phyloP scores from a whole-genome alignment of 1,284 basidiomycete species.

The Pseudozyma thailandica region DNA sequence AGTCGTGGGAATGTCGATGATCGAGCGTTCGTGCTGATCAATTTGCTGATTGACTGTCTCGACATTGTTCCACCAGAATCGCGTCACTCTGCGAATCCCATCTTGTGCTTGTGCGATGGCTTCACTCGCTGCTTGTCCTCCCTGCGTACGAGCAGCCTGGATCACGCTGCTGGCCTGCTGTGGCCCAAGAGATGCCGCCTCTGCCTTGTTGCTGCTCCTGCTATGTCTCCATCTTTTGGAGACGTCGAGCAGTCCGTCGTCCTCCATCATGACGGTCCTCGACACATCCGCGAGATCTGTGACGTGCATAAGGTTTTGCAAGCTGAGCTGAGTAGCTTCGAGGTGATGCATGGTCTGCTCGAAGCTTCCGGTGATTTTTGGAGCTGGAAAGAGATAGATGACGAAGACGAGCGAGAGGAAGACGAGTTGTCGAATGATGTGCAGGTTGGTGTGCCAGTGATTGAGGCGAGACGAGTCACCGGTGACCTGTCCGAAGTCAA shows the following conservation, averaged over 20 bases:
- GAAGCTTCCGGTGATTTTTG: constrained; percentile 10
- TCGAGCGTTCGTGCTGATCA: constrained; percentile 6
- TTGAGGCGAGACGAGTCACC: constrained; percentile 21
- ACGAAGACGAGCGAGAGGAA: constrained; percentile 21
- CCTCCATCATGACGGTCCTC: constrained; percentile 17
- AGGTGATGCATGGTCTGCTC: constrained; percentile 29
- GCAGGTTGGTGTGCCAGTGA: constrained; percentile 47
- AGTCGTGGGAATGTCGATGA: neutral
- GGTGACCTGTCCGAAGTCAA: constrained; percentile 38
- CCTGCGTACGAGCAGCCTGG: constrained; percentile 6
- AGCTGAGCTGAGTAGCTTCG: constrained; percentile 22
- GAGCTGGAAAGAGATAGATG: constrained; percentile 33
- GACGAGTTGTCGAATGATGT: constrained; percentile 31
- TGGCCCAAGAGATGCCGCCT: constrained; percentile 9
- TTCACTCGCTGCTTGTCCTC: constrained; percentile 9
- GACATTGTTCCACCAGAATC: constrained; percentile 17
- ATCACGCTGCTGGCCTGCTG: constrained; percentile 13
- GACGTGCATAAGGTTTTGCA: constrained; percentile 28
- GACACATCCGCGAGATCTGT: constrained; percentile 28
- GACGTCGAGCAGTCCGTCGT: constrained; percentile 16
- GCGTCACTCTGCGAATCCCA: constrained; percentile 15
- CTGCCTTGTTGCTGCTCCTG: neutral
- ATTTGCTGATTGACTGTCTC: constrained; percentile 18
- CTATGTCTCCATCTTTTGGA: constrained; percentile 8
- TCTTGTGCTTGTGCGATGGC: constrained; percentile 22